Percentiles rank a stretch among this genome's conserved stretches.
phyloP scores from a whole-genome alignment of 169 alveolate genomes.

The Miamiensis avidus region DNA sequence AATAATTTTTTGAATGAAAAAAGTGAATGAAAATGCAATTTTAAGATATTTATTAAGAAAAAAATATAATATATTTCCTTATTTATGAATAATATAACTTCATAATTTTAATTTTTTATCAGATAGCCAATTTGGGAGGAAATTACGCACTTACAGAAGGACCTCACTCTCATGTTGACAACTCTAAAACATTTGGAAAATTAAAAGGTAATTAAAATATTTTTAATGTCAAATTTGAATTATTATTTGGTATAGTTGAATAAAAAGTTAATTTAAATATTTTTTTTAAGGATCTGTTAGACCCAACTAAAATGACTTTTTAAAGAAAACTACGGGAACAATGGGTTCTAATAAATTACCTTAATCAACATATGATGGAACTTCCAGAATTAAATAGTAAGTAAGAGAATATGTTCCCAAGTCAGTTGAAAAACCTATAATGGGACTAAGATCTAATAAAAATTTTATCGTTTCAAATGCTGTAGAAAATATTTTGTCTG shows the following conservation, averaged over 20 bases:
- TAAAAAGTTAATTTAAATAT: constrained; percentile 10
- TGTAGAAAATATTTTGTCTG: constrained; percentile 82
- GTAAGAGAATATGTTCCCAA: constrained; percentile 79
- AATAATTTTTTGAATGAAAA: too few relatives aligned
- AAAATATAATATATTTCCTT: too few relatives aligned
- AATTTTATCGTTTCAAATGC: constrained; percentile 88
- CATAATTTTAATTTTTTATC: too few relatives aligned
- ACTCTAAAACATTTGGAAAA: constrained; percentile 80
- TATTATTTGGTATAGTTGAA: background rate
- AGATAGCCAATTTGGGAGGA: constrained; percentile 76
- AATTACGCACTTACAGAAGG: constrained; percentile 67
- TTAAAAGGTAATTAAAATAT: constrained; percentile 54
- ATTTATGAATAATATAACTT: too few relatives aligned
- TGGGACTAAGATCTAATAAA: constrained; percentile 83
- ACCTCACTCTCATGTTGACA: constrained; percentile 67
- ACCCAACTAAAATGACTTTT: constrained; percentile 57
- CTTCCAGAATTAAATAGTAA: constrained; percentile 9
- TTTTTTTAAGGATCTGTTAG: constrained; percentile 48
- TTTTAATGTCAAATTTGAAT: background rate
- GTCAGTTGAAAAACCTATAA: constrained; percentile 83
- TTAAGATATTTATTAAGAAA: too few relatives aligned
- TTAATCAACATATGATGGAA: background rate
- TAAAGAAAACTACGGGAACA: constrained; percentile 65
- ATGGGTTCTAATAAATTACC: constrained; percentile 44
- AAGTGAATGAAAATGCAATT: background rate